These are phyloP conservation scores for Chaetomidium leptoderma DNA, from an alignment of 495 filamentous ascomycete genomes.

Conservation along the genomic window DNA sequence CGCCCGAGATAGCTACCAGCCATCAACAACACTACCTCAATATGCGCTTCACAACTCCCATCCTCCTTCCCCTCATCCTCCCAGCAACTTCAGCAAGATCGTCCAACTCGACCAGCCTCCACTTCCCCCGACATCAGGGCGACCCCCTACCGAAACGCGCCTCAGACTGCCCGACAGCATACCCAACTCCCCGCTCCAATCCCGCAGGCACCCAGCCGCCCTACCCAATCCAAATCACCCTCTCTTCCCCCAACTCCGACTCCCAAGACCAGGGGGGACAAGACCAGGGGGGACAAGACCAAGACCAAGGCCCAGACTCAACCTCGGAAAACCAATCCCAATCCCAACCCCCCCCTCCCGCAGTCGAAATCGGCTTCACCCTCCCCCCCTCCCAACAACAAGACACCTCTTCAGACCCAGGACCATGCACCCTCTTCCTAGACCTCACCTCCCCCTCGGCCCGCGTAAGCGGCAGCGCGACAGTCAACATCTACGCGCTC, in stretches of 20 bases:
- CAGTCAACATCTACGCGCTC: conserved; percentile 28
- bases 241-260: background rate
- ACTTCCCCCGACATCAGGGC: background rate
- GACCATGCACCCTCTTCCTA: conserved; percentile 26
- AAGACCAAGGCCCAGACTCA: no score
- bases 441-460: conserved; percentile 8
- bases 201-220: background rate
- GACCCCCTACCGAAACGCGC: background rate
- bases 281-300: no score
- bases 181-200: background rate
- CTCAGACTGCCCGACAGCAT: background rate
- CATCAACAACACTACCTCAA: no score
- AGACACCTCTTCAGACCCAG: conserved; percentile 10
- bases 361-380: conserved; percentile 25
- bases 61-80: background rate
- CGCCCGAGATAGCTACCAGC: no score
- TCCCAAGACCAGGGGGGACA: no score
- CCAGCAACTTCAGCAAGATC: background rate
- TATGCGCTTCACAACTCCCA: background rate
- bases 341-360: no score
- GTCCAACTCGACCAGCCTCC: background rate
- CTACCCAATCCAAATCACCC: background rate
- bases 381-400: conserved; percentile 18
- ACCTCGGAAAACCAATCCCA: background rate
- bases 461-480: conserved; percentile 15